Percentiles rank a stretch among this genome's conserved stretches.
Conservation (phyloP, 768 basidiomycete genomes). For the Boletus bicolor region DNA sequence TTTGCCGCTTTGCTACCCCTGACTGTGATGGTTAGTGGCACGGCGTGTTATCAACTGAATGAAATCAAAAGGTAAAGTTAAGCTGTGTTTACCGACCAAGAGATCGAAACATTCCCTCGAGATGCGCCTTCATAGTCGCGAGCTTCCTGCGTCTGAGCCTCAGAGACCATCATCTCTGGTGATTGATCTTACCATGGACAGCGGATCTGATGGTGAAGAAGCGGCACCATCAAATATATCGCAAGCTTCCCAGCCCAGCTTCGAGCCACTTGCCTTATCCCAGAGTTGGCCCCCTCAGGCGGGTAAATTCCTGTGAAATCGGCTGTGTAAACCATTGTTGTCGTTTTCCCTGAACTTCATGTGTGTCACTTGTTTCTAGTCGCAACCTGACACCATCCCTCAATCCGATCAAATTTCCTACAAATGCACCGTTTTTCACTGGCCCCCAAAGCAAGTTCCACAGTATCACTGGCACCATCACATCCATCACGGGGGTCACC, state of each 20-base stretch:
- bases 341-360: background rate
- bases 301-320: conserved; percentile 2
- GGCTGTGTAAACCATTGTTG: background rate
- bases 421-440: background rate
- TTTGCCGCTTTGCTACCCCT: background rate
- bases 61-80: conserved; percentile 28
- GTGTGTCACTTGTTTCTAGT: conserved; percentile 6
- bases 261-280: background rate
- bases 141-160: conserved; percentile 1
- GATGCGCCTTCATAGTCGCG: conserved; percentile 15
- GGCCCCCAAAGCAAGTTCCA: conserved; percentile 1
- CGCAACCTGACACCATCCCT: background rate
- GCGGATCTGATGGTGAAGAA: background rate
- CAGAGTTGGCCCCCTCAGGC: conserved; percentile 2
- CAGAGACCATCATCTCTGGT: background rate
- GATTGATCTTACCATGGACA: conserved; percentile 24
- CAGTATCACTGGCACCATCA: background rate
- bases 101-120: conserved; percentile 15
- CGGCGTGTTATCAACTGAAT: conserved; percentile 24
- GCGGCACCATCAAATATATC: background rate
- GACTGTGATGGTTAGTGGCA: conserved; percentile 21
- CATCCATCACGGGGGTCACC: background rate
- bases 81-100: conserved; percentile 16
- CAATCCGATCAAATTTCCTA: background rate
- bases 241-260: background rate